Evolutionary conservation across 2,329 filamentous ascomycete genomes (phyloP).

Genomic region (Xylariaceae sp.): DNA sequence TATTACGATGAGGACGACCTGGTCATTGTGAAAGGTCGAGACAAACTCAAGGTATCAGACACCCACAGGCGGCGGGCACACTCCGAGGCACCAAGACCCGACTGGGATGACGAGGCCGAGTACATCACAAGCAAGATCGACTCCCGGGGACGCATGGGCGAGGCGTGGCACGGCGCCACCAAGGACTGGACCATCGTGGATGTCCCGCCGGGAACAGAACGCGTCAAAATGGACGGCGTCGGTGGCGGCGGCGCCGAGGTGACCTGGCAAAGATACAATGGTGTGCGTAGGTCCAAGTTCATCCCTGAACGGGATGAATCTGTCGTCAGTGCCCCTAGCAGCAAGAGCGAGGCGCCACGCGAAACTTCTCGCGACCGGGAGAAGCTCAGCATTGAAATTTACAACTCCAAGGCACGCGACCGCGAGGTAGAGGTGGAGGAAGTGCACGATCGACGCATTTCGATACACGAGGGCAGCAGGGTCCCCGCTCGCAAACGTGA

Average conservation of each 20-base stretch:
- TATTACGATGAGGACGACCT: slow-evolving; percentile 62
- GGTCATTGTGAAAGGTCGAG: slow-evolving; percentile 57
- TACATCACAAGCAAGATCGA: slow-evolving; percentile 58
- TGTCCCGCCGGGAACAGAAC: slow-evolving; percentile 78
- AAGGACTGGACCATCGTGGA: slow-evolving; percentile 80
- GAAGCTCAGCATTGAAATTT: slow-evolving; percentile 44
- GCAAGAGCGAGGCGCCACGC: slow-evolving; percentile 31
- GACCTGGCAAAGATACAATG: slow-evolving; percentile 76
- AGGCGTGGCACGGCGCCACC: slow-evolving; percentile 71
- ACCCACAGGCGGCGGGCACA: slow-evolving; percentile 47
- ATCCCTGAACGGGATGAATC: slow-evolving; percentile 60
- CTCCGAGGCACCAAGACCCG: slow-evolving; percentile 46
- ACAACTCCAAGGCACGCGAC: slow-evolving; percentile 38
- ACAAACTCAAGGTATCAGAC: slow-evolving; percentile 46
- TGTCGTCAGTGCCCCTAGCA: slow-evolving; percentile 30
- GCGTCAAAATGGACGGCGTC: slow-evolving; percentile 76
- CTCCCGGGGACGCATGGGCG: slow-evolving; percentile 64
- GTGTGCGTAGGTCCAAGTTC: slow-evolving; percentile 72
- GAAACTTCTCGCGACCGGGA: slow-evolving; percentile 28
- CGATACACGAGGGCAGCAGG: slow-evolving; percentile 35
- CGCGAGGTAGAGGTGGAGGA: slow-evolving; percentile 55
- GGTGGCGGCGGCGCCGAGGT: slow-evolving; percentile 75
- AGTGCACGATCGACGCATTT: slow-evolving; percentile 49
- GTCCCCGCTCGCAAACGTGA: slow-evolving; percentile 45
- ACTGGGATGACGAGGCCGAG: slow-evolving; percentile 65